Percentiles rank a stretch among this genome's conserved stretches.
Conservation (phyloP, 106 monocot genomes). For the Allium cepa region DNA sequence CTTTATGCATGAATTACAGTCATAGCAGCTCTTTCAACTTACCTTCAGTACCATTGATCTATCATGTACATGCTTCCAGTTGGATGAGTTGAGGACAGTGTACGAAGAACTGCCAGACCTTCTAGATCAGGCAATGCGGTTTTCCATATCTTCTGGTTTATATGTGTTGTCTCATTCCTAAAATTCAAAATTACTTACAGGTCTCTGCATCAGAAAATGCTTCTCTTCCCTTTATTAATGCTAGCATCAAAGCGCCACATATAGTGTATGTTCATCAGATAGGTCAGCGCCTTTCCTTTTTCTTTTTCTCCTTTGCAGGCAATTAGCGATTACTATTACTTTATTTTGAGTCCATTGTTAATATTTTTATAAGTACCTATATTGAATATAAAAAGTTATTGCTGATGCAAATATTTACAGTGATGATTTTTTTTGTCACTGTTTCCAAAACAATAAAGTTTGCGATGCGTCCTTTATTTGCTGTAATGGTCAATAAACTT, state of each 20-base stretch:
- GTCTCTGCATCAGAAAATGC: conserved; percentile 67
- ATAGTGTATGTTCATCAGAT: conserved; percentile 95
- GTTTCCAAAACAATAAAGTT: too few relatives aligned
- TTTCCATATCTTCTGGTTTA: not conserved
- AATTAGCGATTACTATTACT: too few relatives aligned
- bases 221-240: conserved; percentile 34
- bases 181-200: conserved; percentile 25
- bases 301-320: not conserved
- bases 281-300: conserved; percentile 32
- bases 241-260: conserved; percentile 43
- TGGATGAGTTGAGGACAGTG: conserved; percentile 87
- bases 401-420: too few relatives aligned
- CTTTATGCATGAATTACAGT: too few relatives aligned
- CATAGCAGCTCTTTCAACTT: not conserved
- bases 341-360: too few relatives aligned
- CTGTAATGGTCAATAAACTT: too few relatives aligned
- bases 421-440: too few relatives aligned
- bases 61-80: conserved; percentile 18
- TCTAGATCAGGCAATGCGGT: conserved; percentile 53
- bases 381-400: too few relatives aligned
- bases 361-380: too few relatives aligned
- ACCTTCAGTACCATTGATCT: not conserved
- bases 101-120: conserved; percentile 86
- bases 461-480: too few relatives aligned
- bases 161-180: not conserved